phyloP scores from a whole-genome alignment of 2,329 filamentous ascomycete genomes.

The Cordyceps militaris region DNA sequence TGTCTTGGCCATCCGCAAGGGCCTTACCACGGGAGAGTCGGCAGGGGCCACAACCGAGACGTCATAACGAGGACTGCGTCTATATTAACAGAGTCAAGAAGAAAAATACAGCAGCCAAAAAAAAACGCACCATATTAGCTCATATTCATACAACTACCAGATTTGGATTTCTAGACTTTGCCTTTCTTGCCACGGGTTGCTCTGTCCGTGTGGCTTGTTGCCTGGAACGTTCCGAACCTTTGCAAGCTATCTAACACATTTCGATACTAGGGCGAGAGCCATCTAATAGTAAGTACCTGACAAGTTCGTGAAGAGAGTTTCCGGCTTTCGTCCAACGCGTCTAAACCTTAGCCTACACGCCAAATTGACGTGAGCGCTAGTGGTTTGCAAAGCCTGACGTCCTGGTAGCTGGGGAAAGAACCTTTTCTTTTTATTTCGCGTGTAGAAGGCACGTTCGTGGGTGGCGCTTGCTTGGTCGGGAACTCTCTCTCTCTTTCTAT shows the following conservation, averaged over 20 bases:
- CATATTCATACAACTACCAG: not conserved
- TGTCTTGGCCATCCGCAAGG: slow-evolving; percentile 87
- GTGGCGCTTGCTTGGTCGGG: not conserved
- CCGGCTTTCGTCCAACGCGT: not conserved
- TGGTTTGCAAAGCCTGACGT: not conserved
- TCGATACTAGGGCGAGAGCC: not conserved
- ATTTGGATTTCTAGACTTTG: too few species aligned
- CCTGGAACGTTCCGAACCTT: not conserved
- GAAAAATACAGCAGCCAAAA: not conserved
- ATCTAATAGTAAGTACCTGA: too few species aligned
- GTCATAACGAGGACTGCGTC: not conserved
- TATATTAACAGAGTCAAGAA: not conserved
- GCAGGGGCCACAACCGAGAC: not conserved
- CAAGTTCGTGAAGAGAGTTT: not conserved
- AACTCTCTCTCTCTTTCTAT: too few species aligned
- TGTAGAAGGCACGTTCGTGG: not conserved
- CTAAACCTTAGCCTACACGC: too few species aligned
- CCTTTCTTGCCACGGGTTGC: too few species aligned
- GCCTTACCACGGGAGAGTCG: slow-evolving; percentile 50
- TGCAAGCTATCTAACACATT: not conserved
- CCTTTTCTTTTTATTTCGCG: not conserved
- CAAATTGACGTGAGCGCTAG: not conserved
- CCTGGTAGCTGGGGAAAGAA: not conserved
- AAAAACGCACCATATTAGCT: not conserved
- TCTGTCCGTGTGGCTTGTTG: not conserved